These are phyloP conservation scores for Phyllosticta citrichinensis DNA, from an alignment of 2,329 filamentous ascomycete genomes.

Conservation along the genomic window DNA sequence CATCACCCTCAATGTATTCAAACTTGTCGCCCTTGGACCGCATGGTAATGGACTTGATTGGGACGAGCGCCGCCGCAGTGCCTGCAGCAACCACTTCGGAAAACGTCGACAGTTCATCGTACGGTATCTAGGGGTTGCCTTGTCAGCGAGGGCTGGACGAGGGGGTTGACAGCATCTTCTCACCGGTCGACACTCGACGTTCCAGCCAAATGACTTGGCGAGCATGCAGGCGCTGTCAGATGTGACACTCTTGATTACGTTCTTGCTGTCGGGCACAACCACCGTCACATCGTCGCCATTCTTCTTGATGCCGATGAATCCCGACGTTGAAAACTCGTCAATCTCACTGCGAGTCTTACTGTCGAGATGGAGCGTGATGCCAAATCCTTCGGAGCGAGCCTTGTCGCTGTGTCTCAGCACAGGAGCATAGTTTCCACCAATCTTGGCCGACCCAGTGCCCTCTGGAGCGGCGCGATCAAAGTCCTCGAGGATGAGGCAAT, in stretches of 20 bases:
- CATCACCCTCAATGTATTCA: slow-evolving; percentile 47
- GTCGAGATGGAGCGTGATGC: slow-evolving; percentile 92
- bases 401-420: slow-evolving; percentile 80
- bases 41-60: slow-evolving; percentile 82
- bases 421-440: slow-evolving; percentile 93
- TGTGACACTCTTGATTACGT: slow-evolving; percentile 80
- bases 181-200: slow-evolving; percentile 64
- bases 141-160: neutral
- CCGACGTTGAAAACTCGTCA: slow-evolving; percentile 92
- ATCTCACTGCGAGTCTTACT: slow-evolving; percentile 74
- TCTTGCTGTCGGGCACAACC: slow-evolving; percentile 77
- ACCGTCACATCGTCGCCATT: slow-evolving; percentile 56
- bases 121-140: slow-evolving; percentile 45
- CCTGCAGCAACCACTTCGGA: slow-evolving; percentile 83
- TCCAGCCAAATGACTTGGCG: slow-evolving; percentile 70
- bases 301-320: slow-evolving; percentile 72
- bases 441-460: slow-evolving; percentile 83
- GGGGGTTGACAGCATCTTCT: slow-evolving; percentile 18
- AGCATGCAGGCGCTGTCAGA: slow-evolving; percentile 69
- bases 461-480: slow-evolving; percentile 91
- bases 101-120: slow-evolving; percentile 53
- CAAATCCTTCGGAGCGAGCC: slow-evolving; percentile 68
- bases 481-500: slow-evolving; percentile 77
- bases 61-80: slow-evolving; percentile 83
- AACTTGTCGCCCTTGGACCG: slow-evolving; percentile 47